These are phyloP conservation scores for Sphagnum contortum DNA, from an alignment of 225 moss, liverwort and hornwort species.

Conservation along the genomic window DNA sequence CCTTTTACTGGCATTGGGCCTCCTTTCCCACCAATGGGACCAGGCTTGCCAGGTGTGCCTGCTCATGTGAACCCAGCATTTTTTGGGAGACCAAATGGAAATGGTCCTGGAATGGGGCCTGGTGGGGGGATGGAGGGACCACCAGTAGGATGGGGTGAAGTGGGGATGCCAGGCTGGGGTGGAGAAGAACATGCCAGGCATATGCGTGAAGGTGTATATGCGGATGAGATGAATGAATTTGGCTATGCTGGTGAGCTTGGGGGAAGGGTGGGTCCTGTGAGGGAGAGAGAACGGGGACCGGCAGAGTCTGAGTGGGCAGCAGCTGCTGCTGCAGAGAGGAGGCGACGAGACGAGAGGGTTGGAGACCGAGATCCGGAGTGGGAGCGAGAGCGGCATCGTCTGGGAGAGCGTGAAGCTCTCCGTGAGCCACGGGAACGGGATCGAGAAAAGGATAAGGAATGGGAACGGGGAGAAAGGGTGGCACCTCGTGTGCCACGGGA, in stretches of 20 bases:
- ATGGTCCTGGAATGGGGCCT: constrained; percentile 71
- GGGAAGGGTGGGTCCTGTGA: constrained; percentile 70
- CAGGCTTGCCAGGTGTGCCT: constrained; percentile 90
- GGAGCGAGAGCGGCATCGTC: constrained; percentile 71
- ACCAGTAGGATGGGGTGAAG: constrained; percentile 49
- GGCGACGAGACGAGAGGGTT: constrained; percentile 67
- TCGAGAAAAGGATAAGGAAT: constrained; percentile 94
- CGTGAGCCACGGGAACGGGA: constrained; percentile 52
- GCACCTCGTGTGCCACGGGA: constrained; percentile 61
- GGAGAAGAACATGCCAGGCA: constrained; percentile 84
- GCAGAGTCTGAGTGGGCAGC: constrained; percentile 72
- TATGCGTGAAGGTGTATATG: constrained; percentile 71
- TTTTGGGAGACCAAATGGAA: constrained; percentile 82
- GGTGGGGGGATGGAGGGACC: constrained; percentile 78
- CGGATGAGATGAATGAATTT: constrained; percentile 84
- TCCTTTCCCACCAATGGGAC: constrained; percentile 83
- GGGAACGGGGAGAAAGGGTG: constrained; percentile 70
- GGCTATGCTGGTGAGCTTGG: constrained; percentile 76
- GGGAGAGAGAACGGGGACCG: constrained; percentile 72
- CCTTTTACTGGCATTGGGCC: constrained; percentile 27
- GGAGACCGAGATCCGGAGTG: constrained; percentile 77
- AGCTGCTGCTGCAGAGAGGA: constrained; percentile 37
- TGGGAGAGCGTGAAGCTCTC: constrained; percentile 51
- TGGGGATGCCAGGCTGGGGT: constrained; percentile 79
- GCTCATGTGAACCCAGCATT: constrained; percentile 97